Evolutionary conservation across 768 basidiomycete species (phyloP), one percentile per base, ranked within the genome.

Genomic region (Podaxis sp.): DNA sequence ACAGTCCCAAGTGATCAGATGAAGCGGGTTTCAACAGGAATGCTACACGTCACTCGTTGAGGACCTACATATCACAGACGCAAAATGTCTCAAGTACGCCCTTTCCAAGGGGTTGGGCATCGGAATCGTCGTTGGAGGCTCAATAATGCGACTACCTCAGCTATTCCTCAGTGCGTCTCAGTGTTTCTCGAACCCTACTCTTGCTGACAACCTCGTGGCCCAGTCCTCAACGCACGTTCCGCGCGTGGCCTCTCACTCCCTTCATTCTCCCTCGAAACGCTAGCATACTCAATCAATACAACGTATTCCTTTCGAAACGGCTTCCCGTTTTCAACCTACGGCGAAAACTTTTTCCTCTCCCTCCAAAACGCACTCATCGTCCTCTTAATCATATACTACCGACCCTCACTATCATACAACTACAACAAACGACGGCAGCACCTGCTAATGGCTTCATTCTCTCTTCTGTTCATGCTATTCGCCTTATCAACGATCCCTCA

Each of bases 291-390:
- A 35, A 95, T 98, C 67, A 93, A 87, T 0, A 82, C 94, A 25
- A 86, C 86, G 9, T 98, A 98, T 73, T 89, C 95, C 1, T 85
- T 84, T 67, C 81, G 93, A n/a, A 88, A 92, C 68, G 73, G 77
- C 16, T 97, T 95, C 73, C 94, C 96, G 1, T 97, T 97, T 79
- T 93, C 93, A n/a, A 97, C 96, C 1, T 98, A 98, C 62, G 96
- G 96, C 68, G 96, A 98, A 74, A 98, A 95, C 78, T 73, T 95
- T 62, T 97, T 97, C 84, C 83, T 98, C 51, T 88, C 91, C 38
- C 69, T 94, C 61, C 94, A 95, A 73, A 94, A 95, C 75, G 79
- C 89, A 65, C 63, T 90, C 73, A 93, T 97, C 69, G 93, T 92
- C 16, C 80, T 94, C 68, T 84, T 95, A 66, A 95, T 95, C 72